Evolutionary conservation across 2,329 filamentous ascomycete species (phyloP).

Genomic region (Keithomyces neogunnii): DNA sequence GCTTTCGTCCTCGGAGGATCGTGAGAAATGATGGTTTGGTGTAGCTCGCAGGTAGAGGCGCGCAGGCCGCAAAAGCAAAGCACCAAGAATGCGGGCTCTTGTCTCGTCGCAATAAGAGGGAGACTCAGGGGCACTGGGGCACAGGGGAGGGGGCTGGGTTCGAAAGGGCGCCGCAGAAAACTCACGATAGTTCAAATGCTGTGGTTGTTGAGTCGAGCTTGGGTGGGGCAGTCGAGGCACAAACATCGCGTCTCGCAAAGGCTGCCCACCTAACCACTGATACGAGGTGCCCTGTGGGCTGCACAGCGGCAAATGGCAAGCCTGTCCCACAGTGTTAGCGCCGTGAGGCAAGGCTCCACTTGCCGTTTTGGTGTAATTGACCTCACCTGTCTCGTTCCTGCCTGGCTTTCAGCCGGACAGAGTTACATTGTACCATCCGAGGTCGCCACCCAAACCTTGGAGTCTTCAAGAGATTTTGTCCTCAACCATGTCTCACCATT

Average conservation of each 20-base stretch:
- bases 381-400: conserved; percentile 2
- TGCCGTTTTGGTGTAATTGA: neutral
- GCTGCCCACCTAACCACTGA: neutral
- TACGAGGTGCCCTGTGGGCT: too few species aligned
- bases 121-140: neutral
- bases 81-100: conserved; percentile 4
- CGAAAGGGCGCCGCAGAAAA: neutral
- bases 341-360: neutral
- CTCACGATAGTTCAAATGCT: conserved; percentile 5
- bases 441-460: too few species aligned
- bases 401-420: neutral
- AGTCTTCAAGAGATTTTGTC: too few species aligned
- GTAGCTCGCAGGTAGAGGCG: neutral
- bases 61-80: neutral
- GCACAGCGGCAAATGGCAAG: neutral
- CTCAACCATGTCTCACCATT: conserved; percentile 9
- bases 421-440: too few species aligned
- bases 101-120: conserved; percentile 2
- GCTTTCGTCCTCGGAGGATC: neutral
- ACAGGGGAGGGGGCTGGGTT: neutral
- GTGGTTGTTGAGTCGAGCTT: conserved; percentile 2
- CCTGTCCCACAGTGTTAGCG: neutral
- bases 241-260: neutral
- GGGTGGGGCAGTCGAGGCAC: neutral
- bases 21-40: conserved; percentile 1